Conservation (phyloP, 176 grass and related monocot genomes). For the Aegilops bicornis region DNA sequence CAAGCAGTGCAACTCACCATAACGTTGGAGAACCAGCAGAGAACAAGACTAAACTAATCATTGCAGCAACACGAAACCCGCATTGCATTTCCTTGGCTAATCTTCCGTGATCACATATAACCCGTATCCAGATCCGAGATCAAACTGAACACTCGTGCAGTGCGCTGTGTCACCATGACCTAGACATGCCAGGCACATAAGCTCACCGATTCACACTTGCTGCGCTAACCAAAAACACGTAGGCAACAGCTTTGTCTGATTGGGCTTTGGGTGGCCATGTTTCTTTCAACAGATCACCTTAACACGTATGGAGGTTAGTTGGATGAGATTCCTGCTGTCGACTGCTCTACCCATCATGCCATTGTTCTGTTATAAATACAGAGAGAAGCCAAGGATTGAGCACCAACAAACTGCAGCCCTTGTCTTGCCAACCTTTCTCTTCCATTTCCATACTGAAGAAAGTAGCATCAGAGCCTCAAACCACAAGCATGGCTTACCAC, state of each 20-base stretch:
- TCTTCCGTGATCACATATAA: neutral
- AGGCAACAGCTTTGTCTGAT: neutral
- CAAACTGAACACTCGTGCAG: slow-evolving; percentile 11
- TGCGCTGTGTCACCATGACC: slow-evolving; percentile 22
- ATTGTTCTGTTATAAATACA: slow-evolving; percentile 21
- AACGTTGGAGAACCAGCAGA: neutral
- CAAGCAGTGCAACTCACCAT: neutral
- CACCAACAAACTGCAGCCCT: slow-evolving; percentile 25
- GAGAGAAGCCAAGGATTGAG: slow-evolving; percentile 5
- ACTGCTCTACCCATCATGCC: neutral
- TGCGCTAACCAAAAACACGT: neutral
- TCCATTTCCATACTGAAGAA: neutral
- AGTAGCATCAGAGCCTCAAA: slow-evolving; percentile 9
- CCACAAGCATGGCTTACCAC: slow-evolving; percentile 44
- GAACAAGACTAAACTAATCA: slow-evolving; percentile 8
- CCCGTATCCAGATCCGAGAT: neutral
- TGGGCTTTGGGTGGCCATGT: neutral
- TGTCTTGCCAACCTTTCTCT: slow-evolving; percentile 7
- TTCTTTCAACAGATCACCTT: slow-evolving; percentile 22
- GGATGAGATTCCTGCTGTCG: slow-evolving; percentile 35
- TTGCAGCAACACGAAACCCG: neutral
- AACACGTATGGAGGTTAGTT: slow-evolving; percentile 1
- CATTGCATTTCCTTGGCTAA: neutral
- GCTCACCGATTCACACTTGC: neutral
- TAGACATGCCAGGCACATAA: slow-evolving; percentile 33